A percentile compares a stretch with the other conserved stretches of the same genome.
Evolutionary conservation across 2,329 filamentous ascomycete species (phyloP).

Genomic region (Conoideocrella luteorostrata): DNA sequence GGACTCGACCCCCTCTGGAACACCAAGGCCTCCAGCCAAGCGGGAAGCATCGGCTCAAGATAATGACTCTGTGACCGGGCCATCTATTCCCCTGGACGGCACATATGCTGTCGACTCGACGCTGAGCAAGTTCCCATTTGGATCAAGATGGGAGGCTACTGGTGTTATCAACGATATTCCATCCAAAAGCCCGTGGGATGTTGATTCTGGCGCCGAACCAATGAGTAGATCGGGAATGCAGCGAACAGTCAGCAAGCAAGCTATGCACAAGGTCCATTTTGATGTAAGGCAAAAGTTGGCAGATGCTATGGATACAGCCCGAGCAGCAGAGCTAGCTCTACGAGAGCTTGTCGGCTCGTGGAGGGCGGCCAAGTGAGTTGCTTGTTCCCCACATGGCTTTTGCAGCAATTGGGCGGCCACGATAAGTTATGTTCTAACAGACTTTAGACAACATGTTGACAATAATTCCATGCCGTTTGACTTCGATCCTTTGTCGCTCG

Average conservation of each 20-base stretch:
- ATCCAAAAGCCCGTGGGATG: slow-evolving; percentile 26
- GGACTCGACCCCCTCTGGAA: slow-evolving; percentile 52
- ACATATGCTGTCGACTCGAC: slow-evolving; percentile 38
- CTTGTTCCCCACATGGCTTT: too few relatives aligned
- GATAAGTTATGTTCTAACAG: slow-evolving; percentile 14
- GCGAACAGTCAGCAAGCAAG: slow-evolving; percentile 43
- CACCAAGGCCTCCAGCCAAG: slow-evolving; percentile 35
- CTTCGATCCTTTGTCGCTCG: slow-evolving; percentile 78
- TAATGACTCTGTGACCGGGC: slow-evolving; percentile 27
- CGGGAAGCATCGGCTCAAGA: slow-evolving; percentile 35
- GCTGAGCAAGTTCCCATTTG: slow-evolving; percentile 48
- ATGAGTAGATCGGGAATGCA: slow-evolving; percentile 30
- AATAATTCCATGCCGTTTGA: slow-evolving; percentile 57
- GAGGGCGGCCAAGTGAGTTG: slow-evolving; percentile 74
- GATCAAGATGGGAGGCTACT: slow-evolving; percentile 67
- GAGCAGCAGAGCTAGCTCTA: slow-evolving; percentile 77
- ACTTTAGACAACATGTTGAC: slow-evolving; percentile 46
- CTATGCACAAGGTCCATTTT: slow-evolving; percentile 52
- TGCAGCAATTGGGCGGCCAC: too few relatives aligned
- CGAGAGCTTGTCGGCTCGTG: slow-evolving; percentile 76
- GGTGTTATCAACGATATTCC: slow-evolving; percentile 73
- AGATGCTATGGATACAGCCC: slow-evolving; percentile 71
- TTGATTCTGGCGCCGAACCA: slow-evolving; percentile 28
- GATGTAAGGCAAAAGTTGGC: slow-evolving; percentile 57
- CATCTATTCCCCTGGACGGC: slow-evolving; percentile 35